Percentiles rank a stretch among this genome's conserved stretches.
These are phyloP conservation scores for Epichloe sp. DNA, from an alignment of 2,329 filamentous ascomycete genomes.

Conservation along the genomic window DNA sequence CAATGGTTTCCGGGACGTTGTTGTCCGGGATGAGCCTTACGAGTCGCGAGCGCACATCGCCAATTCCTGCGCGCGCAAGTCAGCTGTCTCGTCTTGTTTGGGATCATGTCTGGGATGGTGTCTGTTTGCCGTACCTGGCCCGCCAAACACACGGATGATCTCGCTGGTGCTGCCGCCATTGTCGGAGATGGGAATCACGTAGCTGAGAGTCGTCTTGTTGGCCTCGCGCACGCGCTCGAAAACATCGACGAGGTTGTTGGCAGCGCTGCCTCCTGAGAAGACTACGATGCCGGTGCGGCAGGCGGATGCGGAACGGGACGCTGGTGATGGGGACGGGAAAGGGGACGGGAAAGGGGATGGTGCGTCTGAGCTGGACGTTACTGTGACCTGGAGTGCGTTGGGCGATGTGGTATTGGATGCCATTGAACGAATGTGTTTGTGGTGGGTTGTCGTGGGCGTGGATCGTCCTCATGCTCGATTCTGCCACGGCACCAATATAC, in stretches of 20 bases:
- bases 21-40: conserved; percentile 72
- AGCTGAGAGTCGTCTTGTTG: conserved; percentile 57
- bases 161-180: conserved; percentile 93
- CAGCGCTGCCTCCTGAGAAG: conserved; percentile 87
- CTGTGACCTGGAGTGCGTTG: not conserved
- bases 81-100: not conserved
- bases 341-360: no score
- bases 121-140: conserved; percentile 50
- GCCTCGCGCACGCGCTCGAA: conserved; percentile 56
- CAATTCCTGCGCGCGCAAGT: conserved; percentile 37
- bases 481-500: no score
- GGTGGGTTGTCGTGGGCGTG: no score
- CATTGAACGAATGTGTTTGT: not conserved
- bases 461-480: no score
- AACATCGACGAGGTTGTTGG: conserved; percentile 85
- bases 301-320: not conserved
- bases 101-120: not conserved
- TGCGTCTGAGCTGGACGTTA: not conserved
- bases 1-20: conserved; percentile 50
- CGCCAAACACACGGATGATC: conserved; percentile 86
- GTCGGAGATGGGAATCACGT: conserved; percentile 90
- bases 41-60: conserved; percentile 44
- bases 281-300: conserved; percentile 48
- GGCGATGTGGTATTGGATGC: not conserved
- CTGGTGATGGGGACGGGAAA: no score